Evolutionary conservation across 2,329 filamentous ascomycete species (phyloP).

Genomic region (Aspergillus sp.): DNA sequence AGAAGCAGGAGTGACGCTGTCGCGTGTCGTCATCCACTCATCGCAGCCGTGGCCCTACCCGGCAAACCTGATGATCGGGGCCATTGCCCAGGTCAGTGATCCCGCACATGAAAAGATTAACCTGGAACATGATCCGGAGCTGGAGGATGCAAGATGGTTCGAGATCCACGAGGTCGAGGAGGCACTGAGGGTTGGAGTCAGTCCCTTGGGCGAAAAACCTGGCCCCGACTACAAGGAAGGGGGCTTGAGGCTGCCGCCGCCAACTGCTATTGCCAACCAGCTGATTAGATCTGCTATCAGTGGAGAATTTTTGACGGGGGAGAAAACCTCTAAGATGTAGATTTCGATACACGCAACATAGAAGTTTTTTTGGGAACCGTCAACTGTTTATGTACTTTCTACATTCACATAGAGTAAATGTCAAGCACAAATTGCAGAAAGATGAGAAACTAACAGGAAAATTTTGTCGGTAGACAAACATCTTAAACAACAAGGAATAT

Average conservation of each 20-base stretch:
- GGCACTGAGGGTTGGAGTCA: conserved; percentile 65
- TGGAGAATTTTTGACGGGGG: conserved; percentile 59
- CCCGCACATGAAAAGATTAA: conserved; percentile 75
- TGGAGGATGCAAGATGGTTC: conserved; percentile 89
- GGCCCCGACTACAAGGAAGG: conserved; percentile 70
- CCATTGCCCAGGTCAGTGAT: conserved; percentile 74
- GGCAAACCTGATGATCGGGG: conserved; percentile 78
- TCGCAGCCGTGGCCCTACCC: conserved; percentile 88
- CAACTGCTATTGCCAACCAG: conserved; percentile 88
- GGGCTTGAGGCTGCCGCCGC: conserved; percentile 71
- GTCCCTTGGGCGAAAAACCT: conserved; percentile 60
- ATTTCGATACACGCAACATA: neutral
- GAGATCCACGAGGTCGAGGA: conserved; percentile 71
- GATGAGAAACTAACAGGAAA: too few species aligned
- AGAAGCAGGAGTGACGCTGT: conserved; percentile 71
- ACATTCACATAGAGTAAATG: neutral
- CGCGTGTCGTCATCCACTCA: conserved; percentile 74
- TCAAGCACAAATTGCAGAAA: too few species aligned
- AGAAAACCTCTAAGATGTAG: conserved; percentile 49
- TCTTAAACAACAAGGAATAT: too few species aligned
- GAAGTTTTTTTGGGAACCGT: too few species aligned
- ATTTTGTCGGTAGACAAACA: too few species aligned
- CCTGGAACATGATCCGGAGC: conserved; percentile 82
- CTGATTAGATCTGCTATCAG: conserved; percentile 74
- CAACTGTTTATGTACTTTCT: neutral